Evolutionary conservation across 2,329 filamentous ascomycete species (phyloP).

Genomic region (Phoma sp.): DNA sequence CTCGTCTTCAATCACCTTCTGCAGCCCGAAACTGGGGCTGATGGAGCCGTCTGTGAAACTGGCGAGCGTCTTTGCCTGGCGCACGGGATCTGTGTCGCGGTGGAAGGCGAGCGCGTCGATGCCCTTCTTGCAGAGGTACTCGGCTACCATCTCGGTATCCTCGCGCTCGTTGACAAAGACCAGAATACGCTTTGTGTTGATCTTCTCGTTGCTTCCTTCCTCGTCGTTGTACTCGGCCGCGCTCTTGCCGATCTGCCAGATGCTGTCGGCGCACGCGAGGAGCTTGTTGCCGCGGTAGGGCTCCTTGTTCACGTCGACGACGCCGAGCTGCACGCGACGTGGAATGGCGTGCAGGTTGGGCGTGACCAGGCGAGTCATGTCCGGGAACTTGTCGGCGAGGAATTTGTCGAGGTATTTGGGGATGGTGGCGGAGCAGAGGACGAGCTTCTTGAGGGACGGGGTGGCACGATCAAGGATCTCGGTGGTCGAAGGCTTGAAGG

Average conservation of each 20-base stretch:
- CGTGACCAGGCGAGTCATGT: slow-evolving; percentile 85
- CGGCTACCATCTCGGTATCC: slow-evolving; percentile 78
- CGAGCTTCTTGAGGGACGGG: slow-evolving; percentile 82
- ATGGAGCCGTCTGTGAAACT: slow-evolving; percentile 61
- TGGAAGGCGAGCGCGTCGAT: slow-evolving; percentile 87
- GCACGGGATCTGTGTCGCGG: slow-evolving; percentile 79
- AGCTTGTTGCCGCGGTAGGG: slow-evolving; percentile 92
- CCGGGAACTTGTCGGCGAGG: slow-evolving; percentile 80
- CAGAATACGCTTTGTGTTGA: slow-evolving; percentile 81
- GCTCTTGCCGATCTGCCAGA: slow-evolving; percentile 85
- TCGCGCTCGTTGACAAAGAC: slow-evolving; percentile 98
- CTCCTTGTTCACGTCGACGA: slow-evolving; percentile 89
- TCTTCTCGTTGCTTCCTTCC: slow-evolving; percentile 57
- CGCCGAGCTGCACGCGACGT: slow-evolving; percentile 88
- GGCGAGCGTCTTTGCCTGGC: slow-evolving; percentile 76
- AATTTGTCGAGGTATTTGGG: slow-evolving; percentile 86
- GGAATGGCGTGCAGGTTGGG: slow-evolving; percentile 97
- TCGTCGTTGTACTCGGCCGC: slow-evolving; percentile 9
- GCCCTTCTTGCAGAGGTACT: slow-evolving; percentile 81
- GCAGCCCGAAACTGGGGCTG: slow-evolving; percentile 12
- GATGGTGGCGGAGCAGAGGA: slow-evolving; percentile 96
- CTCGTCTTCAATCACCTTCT: background rate
- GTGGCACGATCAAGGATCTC: slow-evolving; percentile 80
- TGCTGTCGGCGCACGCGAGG: slow-evolving; percentile 90
- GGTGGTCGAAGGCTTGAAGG: slow-evolving; percentile 83